Conservation (phyloP, 2,329 filamentous ascomycete species). For the Talaromyces sp. region DNA sequence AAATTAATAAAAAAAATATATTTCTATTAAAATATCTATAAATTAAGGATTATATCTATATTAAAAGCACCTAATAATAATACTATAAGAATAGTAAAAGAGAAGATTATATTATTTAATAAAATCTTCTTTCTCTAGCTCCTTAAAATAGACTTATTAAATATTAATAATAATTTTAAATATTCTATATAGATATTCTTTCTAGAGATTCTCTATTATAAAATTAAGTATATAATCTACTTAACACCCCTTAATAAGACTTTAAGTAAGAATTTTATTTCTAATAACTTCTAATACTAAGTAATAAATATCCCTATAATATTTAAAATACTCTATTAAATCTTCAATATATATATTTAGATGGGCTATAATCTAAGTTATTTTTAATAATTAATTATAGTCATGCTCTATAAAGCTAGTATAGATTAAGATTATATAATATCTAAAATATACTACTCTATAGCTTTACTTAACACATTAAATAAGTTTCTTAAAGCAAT, state of each 20-base stretch:
- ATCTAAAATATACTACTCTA: neutral
- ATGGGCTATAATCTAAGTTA: neutral
- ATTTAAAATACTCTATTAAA: neutral
- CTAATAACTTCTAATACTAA: neutral
- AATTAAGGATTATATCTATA: neutral
- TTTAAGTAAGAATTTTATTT: neutral
- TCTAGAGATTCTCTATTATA: neutral
- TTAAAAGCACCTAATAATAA: neutral
- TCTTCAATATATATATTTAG: neutral
- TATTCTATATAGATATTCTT: neutral
- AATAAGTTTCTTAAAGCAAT: neutral
- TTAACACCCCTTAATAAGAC: neutral
- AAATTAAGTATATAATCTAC: neutral
- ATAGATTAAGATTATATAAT: neutral
- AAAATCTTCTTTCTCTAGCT: too few relatives aligned
- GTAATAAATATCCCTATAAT: neutral
- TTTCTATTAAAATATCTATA: neutral
- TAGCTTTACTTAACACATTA: neutral
- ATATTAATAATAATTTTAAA: neutral
- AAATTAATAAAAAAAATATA: conserved; percentile 26
- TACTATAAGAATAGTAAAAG: neutral
- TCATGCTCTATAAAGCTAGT: neutral
- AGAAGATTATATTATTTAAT: too few relatives aligned
- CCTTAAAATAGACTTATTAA: neutral
- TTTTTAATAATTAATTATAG: neutral